Evolutionary conservation across 1,284 basidiomycete species (phyloP).

Genomic region (Ganoderma lingzhi): DNA sequence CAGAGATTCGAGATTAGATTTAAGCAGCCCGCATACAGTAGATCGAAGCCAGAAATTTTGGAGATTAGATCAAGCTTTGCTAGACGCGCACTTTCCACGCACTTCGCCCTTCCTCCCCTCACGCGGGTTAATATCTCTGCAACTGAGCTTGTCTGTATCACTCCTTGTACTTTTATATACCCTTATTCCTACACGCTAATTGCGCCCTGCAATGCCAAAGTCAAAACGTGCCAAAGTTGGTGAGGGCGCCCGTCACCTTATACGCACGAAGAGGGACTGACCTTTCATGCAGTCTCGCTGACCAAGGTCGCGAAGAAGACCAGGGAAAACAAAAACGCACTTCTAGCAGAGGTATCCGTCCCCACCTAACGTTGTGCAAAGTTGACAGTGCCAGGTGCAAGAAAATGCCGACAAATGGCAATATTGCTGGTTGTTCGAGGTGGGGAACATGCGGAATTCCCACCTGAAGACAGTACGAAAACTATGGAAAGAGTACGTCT

Average conservation of each 20-base stretch:
- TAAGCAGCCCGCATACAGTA: neutral
- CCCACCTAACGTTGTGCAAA: neutral
- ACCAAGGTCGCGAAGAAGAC: constrained; percentile 85
- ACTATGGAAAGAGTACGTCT: constrained; percentile 90
- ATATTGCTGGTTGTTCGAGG: constrained; percentile 95
- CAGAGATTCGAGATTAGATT: constrained; percentile 40
- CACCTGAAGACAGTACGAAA: constrained; percentile 94
- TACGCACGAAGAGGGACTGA: neutral
- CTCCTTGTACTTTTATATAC: constrained; percentile 23
- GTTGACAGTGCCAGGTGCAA: constrained; percentile 64
- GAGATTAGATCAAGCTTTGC: constrained; percentile 33
- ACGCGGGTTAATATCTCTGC: neutral
- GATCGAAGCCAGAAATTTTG: constrained; percentile 32
- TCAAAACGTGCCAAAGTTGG: constrained; percentile 90
- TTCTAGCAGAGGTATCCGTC: constrained; percentile 80
- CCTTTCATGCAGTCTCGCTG: constrained; percentile 65
- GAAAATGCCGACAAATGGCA: constrained; percentile 86
- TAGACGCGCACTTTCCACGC: constrained; percentile 11
- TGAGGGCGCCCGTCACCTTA: constrained; percentile 26
- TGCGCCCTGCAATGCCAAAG: constrained; percentile 72
- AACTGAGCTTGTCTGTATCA: constrained; percentile 12
- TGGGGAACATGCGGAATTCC: constrained; percentile 95
- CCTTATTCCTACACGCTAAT: neutral
- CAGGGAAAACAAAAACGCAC: constrained; percentile 84
- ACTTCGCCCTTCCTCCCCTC: constrained; percentile 5